phyloP scores from a whole-genome alignment of 208 protist genomes.

The Acanthamoeba lugdunensis region DNA sequence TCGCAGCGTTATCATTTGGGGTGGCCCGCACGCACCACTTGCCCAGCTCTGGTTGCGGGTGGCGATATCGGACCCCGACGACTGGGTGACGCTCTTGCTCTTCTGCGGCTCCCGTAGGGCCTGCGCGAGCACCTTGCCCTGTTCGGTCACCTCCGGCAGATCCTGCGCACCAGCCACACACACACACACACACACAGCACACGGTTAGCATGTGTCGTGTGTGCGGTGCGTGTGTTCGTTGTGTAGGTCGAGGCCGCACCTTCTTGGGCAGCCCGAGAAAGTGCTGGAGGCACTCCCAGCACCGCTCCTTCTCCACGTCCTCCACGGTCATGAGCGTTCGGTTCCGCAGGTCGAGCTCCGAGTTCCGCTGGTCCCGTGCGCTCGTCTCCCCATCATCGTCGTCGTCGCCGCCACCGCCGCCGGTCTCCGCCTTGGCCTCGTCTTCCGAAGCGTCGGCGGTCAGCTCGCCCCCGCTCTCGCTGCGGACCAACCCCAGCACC shows the following conservation, averaged over 20 bases:
- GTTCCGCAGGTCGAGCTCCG: not conserved
- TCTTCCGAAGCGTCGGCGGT: not conserved
- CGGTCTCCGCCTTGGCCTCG: not conserved
- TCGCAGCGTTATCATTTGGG: too few relatives aligned
- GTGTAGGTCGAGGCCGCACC: not conserved
- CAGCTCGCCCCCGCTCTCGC: not conserved
- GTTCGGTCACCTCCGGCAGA: not conserved
- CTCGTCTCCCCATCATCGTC: not conserved
- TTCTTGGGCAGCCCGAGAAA: constrained; percentile 32
- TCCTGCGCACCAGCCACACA: not conserved
- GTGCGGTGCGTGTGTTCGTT: not conserved
- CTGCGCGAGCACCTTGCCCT: not conserved
- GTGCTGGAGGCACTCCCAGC: constrained; percentile 6
- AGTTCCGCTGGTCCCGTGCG: not conserved
- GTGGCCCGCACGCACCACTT: not conserved
- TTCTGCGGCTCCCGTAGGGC: constrained; percentile 1
- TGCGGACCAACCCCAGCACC: not conserved
- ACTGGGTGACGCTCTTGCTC: not conserved
- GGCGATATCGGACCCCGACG: not conserved
- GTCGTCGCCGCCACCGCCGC: not conserved
- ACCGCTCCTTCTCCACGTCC: constrained; percentile 2
- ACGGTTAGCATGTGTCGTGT: not conserved
- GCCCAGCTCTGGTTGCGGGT: constrained; percentile 16
- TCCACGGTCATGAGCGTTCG: constrained; percentile 33
- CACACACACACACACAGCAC: too few relatives aligned